phyloP scores from a whole-genome alignment of 1,139 yeast genomes.

The Groenewaldozyma auringiensis region DNA sequence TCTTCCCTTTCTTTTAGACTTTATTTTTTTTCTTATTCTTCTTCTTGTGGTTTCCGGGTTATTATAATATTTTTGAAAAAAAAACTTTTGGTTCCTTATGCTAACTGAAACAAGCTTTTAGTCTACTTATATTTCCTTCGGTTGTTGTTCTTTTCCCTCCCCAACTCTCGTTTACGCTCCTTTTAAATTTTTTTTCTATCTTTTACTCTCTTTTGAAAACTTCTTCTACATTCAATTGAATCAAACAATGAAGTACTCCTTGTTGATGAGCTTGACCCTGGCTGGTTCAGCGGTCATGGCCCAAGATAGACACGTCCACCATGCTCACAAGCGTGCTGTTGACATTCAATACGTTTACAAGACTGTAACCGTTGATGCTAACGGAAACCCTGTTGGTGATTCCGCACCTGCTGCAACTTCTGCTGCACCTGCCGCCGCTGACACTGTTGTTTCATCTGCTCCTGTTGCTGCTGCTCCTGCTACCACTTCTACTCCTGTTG shows the following conservation, averaged over 20 bases:
- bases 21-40: background rate
- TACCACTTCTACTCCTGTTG: constrained; percentile 19
- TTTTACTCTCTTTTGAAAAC: background rate
- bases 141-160: background rate
- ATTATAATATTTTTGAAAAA: background rate
- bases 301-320: constrained; percentile 32
- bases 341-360: constrained; percentile 78
- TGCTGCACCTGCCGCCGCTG: constrained; percentile 21
- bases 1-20: background rate
- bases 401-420: constrained; percentile 21
- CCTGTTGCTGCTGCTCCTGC: constrained; percentile 20
- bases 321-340: constrained; percentile 56
- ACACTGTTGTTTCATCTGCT: constrained; percentile 22
- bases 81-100: background rate
- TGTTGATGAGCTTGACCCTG: constrained; percentile 34
- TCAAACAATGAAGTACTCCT: constrained; percentile 23
- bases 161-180: background rate
- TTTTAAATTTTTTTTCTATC: background rate
- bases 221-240: background rate
- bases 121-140: background rate
- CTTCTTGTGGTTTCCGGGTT: constrained; percentile 3
- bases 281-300: constrained; percentile 40
- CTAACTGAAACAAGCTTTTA: background rate
- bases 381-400: constrained; percentile 43
- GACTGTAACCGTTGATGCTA: constrained; percentile 63